Evolutionary conservation across 352 stramenopile genomes (phyloP), one percentile per base, ranked within the genome.

Genomic region (Globisporangium camurandrum): DNA sequence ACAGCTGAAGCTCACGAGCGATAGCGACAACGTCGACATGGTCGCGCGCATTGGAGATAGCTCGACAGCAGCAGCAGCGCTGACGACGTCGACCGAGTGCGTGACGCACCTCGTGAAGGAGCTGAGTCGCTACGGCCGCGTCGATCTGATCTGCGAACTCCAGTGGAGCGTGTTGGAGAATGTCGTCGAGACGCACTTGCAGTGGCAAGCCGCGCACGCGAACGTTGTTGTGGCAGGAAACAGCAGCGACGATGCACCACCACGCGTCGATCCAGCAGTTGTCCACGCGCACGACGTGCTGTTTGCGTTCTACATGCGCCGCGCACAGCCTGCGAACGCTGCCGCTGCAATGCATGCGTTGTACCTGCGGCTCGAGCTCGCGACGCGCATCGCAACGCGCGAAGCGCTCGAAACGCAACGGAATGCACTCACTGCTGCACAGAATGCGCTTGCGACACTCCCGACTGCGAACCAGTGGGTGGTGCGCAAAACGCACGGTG

Each of bases 21-120:
- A n/a, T n/a, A n/a, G n/a, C n/a, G n/a, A n/a, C n/a, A n/a, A n/a
- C n/a, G n/a, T n/a, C n/a, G n/a, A n/a, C n/a, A n/a, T n/a, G n/a
- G n/a, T n/a, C n/a, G n/a, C n/a, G 28, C 20, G 41, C 54, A 37
- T 7, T 45, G 47, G 19, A 19, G n/a, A n/a, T 22, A 51, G 26
- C 57, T 41, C 20, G 49, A 66, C 11, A 30, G 37, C 43, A 19
- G 24, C 5, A 52, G 19, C 10, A 16, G n/a, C 52, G 11, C 48
- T 66, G 39, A 77, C 47, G n/a, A 78, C 71, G 11, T 69, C 73
- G 4, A 62, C 69, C 6, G 79, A 90, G 59, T 88, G 79, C 20
- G 74, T 83, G 11, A 82, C 66, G 47, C 82, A 84, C 52, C 59
- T 90, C 19, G 75, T 88, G 10, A 88, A 88, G 57, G 76, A 88